Conservation (phyloP, 768 basidiomycete species). For the Panellus pusillus region DNA sequence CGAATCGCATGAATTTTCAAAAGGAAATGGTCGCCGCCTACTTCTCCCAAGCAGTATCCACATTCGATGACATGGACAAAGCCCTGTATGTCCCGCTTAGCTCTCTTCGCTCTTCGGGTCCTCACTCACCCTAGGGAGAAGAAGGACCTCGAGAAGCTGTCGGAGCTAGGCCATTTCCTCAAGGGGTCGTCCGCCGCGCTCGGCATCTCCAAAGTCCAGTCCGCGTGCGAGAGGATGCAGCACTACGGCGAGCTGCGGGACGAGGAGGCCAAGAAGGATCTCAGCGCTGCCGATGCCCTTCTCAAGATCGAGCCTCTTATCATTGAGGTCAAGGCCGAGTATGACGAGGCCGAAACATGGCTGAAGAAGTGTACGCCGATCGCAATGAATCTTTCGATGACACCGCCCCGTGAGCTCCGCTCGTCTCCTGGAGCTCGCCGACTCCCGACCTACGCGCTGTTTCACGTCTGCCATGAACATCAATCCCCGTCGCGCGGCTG, state of each 20-base stretch:
- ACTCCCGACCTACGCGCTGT: not conserved
- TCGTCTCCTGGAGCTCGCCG: not conserved
- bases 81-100: constrained; percentile 61
- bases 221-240: constrained; percentile 89
- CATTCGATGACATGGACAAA: constrained; percentile 76
- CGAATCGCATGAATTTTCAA: constrained; percentile 72
- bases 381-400: constrained; percentile 14
- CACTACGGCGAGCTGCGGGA: constrained; percentile 75
- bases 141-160: constrained; percentile 66
- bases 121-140: constrained; percentile 39
- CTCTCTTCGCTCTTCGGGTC: constrained; percentile 1
- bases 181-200: constrained; percentile 97
- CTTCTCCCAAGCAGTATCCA: constrained; percentile 74
- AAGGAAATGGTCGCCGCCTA: constrained; percentile 77
- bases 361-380: constrained; percentile 49
- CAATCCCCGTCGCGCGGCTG: not conserved
- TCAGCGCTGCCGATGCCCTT: constrained; percentile 53
- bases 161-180: constrained; percentile 86
- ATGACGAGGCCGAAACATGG: constrained; percentile 66
- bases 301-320: constrained; percentile 58
- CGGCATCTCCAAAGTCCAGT: constrained; percentile 79
- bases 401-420: not conserved
- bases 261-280: constrained; percentile 44
- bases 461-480: not conserved
- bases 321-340: constrained; percentile 62